Base-by-base conservation (phyloP, 331 rosid genomes). In the Quercus lobata region DNA sequence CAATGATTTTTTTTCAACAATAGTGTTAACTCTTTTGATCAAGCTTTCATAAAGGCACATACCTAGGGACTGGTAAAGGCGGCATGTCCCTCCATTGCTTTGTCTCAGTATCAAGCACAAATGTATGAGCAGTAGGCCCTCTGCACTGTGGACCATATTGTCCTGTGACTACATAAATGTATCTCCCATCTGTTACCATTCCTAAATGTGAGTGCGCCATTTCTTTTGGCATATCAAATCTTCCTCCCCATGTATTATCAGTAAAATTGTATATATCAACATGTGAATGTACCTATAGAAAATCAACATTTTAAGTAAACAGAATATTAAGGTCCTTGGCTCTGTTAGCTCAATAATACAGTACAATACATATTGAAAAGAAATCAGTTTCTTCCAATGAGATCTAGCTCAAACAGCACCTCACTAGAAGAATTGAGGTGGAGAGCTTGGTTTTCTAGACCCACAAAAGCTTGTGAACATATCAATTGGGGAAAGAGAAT, bases 171-270 rank as follows among this genome's bases (percentile, higher is more conserved):
- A 92, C 74, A 65, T 88, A 95, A 75, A 95, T 89, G 86, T 90
- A 91, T 83, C 97, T 91, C 37, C 97, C 97, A 85, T 95, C 98
- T 9, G 89, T 89, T 29, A 77, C 91, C 87, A 92, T 89, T 83
- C 98, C 98, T 80, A 95, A 87, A 89, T 95, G 98, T 2, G 98
- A 95, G 83, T 95, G 92, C n/a, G 90, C 98, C 98, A 95, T 92
- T 76, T 95, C 97, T 85, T 92, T 95, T 29, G 99, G 99, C 94
- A 87, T 92, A 74, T 85, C 96, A 86, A 95, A 87, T 61, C 89
- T 86, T 70, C 61, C 97, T 76, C 83, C 89, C 99, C 99, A 91
- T 52, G 84, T 91, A 73, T 89, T 89, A 72, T 87, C 89, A n/a
- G 79, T 81, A 80, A 92, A 90, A 81, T 95, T 92, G 82, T 87